These are phyloP conservation scores for Tylopilus sp. DNA, from an alignment of 768 basidiomycete species.

Conservation along the genomic window DNA sequence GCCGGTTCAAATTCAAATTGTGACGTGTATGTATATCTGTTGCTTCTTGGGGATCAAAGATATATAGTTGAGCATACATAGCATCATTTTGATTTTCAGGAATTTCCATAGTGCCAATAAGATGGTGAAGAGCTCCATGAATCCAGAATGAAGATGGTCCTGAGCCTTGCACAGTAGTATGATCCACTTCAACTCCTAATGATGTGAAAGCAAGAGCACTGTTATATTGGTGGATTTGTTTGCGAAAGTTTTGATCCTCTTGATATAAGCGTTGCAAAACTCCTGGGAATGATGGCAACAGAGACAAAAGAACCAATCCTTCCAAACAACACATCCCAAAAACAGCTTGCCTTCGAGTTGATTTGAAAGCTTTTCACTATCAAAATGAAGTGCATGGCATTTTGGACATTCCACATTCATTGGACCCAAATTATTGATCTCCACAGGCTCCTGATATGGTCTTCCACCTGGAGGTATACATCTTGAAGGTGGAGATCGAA, in stretches of 20 bases:
- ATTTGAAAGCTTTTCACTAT: slow-evolving; percentile 7
- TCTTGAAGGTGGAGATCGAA: too few species aligned
- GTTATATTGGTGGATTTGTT: slow-evolving; percentile 41
- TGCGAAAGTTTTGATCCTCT: slow-evolving; percentile 18
- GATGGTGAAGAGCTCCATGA: slow-evolving; percentile 36
- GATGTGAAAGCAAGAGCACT: slow-evolving; percentile 6
- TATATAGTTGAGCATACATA: slow-evolving; percentile 39
- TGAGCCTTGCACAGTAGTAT: slow-evolving; percentile 15
- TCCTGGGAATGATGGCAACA: slow-evolving; percentile 17
- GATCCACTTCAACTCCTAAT: neutral
- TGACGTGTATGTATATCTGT: neutral
- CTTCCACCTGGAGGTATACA: slow-evolving; percentile 10
- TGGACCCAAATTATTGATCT: neutral
- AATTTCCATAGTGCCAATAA: slow-evolving; percentile 31
- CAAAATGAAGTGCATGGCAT: neutral
- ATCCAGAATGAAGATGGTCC: slow-evolving; percentile 17
- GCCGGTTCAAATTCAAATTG: neutral
- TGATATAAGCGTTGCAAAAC: neutral
- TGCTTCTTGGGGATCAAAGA: slow-evolving; percentile 18
- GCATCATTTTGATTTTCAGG: slow-evolving; percentile 14
- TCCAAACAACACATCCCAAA: slow-evolving; percentile 32
- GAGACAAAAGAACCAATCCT: slow-evolving; percentile 20
- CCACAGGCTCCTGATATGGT: slow-evolving; percentile 12
- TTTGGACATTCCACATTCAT: slow-evolving; percentile 12
- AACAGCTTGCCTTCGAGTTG: neutral